Base-by-base conservation (phyloP, 805 yeast species). In the Wickerhamiella kurtzmanii region DNA sequence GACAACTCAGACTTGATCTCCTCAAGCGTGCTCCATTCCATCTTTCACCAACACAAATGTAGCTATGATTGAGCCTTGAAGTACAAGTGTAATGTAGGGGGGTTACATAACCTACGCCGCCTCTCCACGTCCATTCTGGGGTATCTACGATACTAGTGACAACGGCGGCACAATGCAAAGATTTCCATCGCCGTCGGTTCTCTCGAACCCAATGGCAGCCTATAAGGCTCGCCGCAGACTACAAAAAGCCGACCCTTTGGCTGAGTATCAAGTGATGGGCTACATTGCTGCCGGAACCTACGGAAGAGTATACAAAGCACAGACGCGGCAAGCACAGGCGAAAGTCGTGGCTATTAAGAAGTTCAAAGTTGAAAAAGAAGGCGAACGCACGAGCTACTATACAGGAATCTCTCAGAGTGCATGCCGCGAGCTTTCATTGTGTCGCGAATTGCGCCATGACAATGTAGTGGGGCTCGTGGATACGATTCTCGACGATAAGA, bases 241-340 rank as follows among this genome's bases (percentile, higher is more conserved):
- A 21, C 64, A 74, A 13, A 66, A 95, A 45, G 71, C 76, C 25
- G 78, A 83, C 2, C 95, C 92, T 2, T 66, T 86, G n/a, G 80
- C 81, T 45, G 82, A 80, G 56, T 92, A 88, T 64, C 88, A 82
- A 51, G 81, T 92, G 50, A 65, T 87, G 16, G 98, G 98, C 0
- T 92, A 92, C 64, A 92, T 92, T 49, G 98, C 98, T 1, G 96
- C 98, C 0, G 98, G 98, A 37, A 92, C 98, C 0, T 92, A 92
- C 63, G 98, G 98, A 48, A 76, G 86, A 49, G 95, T 86, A 19
- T 92, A 87, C 68, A 89, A 92, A 61, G 97, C 96, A 5, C 74
- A 75, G 51, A 71, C 79, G 6, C 61, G 60, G 61, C 64, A 54
- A 51, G 61, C 52, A 46, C 57, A 44, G 22, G 35, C 35, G 13